phyloP scores from a whole-genome alignment of 164 flowering plant genomes.

The Warburgia ugandensis region DNA sequence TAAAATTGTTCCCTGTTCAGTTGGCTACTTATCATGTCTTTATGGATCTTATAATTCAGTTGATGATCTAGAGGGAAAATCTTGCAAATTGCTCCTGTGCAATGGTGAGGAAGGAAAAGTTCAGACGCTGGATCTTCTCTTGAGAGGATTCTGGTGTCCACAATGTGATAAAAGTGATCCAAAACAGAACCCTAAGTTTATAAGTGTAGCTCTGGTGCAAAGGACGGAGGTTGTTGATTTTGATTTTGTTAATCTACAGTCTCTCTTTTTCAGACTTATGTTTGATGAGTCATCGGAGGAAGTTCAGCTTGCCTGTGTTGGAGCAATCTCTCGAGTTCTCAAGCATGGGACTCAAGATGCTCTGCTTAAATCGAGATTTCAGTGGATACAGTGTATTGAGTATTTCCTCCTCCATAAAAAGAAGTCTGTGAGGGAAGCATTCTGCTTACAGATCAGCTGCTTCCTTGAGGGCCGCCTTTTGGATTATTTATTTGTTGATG shows the following conservation, averaged over 20 bases:
- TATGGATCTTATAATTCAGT: conserved; percentile 38
- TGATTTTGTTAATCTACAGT: conserved; percentile 38
- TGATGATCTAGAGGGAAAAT: conserved; percentile 16
- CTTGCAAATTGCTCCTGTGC: conserved; percentile 47
- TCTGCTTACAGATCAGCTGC: conserved; percentile 58
- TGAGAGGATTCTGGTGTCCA: conserved; percentile 73
- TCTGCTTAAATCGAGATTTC: conserved; percentile 39
- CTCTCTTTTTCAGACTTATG: conserved; percentile 59
- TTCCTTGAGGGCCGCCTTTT: conserved; percentile 49
- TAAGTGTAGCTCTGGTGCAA: conserved; percentile 16
- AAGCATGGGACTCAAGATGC: conserved; percentile 43
- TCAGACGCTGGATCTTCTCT: conserved; percentile 28
- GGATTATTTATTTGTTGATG: conserved; percentile 48
- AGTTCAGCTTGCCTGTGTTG: conserved; percentile 73
- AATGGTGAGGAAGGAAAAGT: conserved; percentile 19
- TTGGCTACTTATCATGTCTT: conserved; percentile 83
- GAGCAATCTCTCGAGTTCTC: conserved; percentile 50
- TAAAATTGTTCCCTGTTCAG: conserved; percentile 36
- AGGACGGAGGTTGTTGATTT: conserved; percentile 17
- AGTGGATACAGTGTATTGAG: conserved; percentile 68
- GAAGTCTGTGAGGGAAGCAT: conserved; percentile 74
- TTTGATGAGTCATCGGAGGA: conserved; percentile 77
- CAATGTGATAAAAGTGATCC: conserved; percentile 49
- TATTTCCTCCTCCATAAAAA: conserved; percentile 52
- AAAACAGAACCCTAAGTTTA: conserved; percentile 14